phyloP scores from a whole-genome alignment of 345 rosid genomes.

The Sonneratia alba region DNA sequence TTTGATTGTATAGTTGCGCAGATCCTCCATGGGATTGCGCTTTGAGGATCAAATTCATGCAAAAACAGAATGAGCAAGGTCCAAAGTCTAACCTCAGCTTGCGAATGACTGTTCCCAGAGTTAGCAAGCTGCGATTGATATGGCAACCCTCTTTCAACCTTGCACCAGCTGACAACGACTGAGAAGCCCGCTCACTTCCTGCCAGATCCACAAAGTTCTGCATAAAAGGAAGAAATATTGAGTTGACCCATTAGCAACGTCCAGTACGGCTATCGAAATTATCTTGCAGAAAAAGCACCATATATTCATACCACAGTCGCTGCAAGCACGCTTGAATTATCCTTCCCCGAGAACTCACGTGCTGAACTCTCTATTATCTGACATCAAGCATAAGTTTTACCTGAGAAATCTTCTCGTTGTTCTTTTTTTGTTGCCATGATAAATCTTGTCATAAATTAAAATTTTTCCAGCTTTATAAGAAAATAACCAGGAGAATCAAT shows the following conservation, averaged over 20 bases:
- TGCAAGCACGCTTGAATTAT: constrained; percentile 60
- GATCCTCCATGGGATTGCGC: neutral
- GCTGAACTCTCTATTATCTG: constrained; percentile 85
- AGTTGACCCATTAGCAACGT: neutral
- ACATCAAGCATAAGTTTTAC: constrained; percentile 7
- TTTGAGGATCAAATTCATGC: neutral
- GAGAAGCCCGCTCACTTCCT: constrained; percentile 97
- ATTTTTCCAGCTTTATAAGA: constrained; percentile 5
- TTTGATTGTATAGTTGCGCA: neutral
- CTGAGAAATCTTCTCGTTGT: constrained; percentile 1
- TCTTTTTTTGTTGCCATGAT: neutral
- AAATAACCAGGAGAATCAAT: constrained; percentile 15
- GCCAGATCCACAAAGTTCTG: constrained; percentile 93
- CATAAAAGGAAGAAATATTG: constrained; percentile 13
- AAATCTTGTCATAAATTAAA: neutral
- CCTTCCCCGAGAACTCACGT: constrained; percentile 48
- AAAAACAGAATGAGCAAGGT: neutral
- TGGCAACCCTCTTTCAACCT: constrained; percentile 96
- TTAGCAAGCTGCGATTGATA: constrained; percentile 84
- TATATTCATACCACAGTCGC: constrained; percentile 62
- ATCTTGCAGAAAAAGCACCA: neutral
- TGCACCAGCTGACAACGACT: constrained; percentile 72
- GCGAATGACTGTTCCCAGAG: constrained; percentile 90
- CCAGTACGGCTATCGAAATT: neutral
- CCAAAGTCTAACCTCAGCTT: constrained; percentile 64